Evolutionary conservation across 176 grass and related monocot species (phyloP).

Genomic region (Cymbopogon citratus): DNA sequence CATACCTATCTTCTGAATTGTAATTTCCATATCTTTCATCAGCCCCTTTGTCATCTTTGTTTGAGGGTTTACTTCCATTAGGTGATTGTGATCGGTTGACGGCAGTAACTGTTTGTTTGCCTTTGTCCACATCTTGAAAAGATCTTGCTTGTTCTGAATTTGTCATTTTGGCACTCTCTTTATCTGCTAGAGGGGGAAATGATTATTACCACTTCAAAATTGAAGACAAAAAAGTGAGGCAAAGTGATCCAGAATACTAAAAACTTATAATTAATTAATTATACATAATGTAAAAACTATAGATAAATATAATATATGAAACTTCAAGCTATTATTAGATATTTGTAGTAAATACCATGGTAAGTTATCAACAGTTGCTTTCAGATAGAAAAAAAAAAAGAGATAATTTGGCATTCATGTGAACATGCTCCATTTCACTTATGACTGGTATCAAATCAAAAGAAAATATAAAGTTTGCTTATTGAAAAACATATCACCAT

Average conservation of each 20-base stretch:
- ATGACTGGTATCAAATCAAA: too few species aligned
- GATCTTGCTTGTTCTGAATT: slow-evolving; percentile 18
- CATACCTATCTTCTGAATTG: slow-evolving; percentile 40
- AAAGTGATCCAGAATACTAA: slow-evolving; percentile 14
- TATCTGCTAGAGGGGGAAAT: slow-evolving; percentile 15
- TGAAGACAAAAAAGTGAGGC: not conserved
- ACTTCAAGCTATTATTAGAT: not conserved
- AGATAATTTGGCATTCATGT: not conserved
- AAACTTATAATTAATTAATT: not conserved
- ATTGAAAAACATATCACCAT: not conserved
- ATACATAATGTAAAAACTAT: not conserved
- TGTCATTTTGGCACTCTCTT: slow-evolving; percentile 22
- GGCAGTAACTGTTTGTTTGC: slow-evolving; percentile 3
- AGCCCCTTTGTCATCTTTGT: slow-evolving; percentile 24
- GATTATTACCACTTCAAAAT: slow-evolving; percentile 11
- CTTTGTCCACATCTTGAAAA: slow-evolving; percentile 27
- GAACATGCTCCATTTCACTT: not conserved
- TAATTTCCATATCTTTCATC: slow-evolving; percentile 35
- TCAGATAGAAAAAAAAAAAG: not conserved
- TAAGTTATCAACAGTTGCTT: not conserved
- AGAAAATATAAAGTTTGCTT: too few species aligned
- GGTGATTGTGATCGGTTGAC: slow-evolving; percentile 10
- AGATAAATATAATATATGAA: not conserved
- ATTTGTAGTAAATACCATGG: not conserved
- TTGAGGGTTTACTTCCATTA: slow-evolving; percentile 25